A percentile compares a stretch with the other conserved stretches of the same genome.
phyloP scores from a whole-genome alignment of 805 yeast genomes.

The Saccharomyces mikatae region DNA sequence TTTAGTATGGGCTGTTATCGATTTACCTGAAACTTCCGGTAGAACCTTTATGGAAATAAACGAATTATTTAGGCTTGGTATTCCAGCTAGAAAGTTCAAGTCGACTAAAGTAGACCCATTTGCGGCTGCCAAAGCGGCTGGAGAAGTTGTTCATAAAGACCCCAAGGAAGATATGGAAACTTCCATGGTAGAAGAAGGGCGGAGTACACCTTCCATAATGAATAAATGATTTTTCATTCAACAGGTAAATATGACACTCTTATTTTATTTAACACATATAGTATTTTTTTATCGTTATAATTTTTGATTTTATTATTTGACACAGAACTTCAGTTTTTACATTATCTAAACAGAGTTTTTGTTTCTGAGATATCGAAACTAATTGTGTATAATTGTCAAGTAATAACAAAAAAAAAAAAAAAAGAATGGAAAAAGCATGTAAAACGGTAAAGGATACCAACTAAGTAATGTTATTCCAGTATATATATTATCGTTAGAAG shows the following conservation, averaged over 20 bases:
- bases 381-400: too few relatives aligned
- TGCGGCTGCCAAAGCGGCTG: conserved; percentile 2
- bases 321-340: background rate
- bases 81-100: conserved; percentile 26
- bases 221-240: background rate
- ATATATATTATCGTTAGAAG: too few relatives aligned
- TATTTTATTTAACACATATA: background rate
- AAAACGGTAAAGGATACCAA: too few relatives aligned
- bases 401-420: too few relatives aligned
- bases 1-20: conserved; percentile 39
- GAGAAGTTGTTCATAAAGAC: background rate
- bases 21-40: conserved; percentile 51
- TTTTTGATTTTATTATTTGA: background rate
- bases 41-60: conserved; percentile 57
- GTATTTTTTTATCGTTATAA: background rate
- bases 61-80: conserved; percentile 36
- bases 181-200: background rate
- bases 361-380: too few relatives aligned
- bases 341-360: background rate
- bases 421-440: too few relatives aligned
- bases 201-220: background rate
- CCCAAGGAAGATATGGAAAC: background rate
- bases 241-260: background rate
- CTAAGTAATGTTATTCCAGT: too few relatives aligned
- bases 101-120: conserved; percentile 35